These are phyloP conservation scores for Orobanche coerulescens DNA, from an alignment of 257 asterid genomes.

Conservation along the genomic window DNA sequence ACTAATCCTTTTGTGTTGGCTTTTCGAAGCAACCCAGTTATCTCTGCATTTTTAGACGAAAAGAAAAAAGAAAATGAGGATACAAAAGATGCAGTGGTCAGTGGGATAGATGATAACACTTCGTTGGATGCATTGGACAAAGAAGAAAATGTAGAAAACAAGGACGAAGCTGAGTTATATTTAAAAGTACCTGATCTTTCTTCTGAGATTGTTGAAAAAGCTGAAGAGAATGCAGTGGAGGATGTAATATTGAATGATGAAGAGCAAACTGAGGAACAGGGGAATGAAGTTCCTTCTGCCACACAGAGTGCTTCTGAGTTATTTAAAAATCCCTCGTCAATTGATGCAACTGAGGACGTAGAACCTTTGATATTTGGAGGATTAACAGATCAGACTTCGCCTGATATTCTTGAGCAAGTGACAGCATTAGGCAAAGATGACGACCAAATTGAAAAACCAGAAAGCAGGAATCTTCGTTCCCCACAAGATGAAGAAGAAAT, in stretches of 20 bases:
- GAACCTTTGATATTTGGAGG: conserved; percentile 25
- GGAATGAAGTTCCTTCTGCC: not conserved
- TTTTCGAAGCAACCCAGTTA: conserved; percentile 55
- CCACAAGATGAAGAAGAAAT: conserved; percentile 33
- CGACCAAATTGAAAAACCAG: conserved; percentile 21
- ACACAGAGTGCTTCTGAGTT: not conserved
- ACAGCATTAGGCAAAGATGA: conserved; percentile 17
- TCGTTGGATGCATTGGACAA: not conserved
- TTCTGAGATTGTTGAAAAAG: conserved; percentile 31
- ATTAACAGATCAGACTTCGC: conserved; percentile 16
- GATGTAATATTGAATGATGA: conserved; percentile 27
- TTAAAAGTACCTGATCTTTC: conserved; percentile 22
- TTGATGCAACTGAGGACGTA: conserved; percentile 24
- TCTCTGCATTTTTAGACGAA: conserved; percentile 68
- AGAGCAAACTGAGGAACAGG: conserved; percentile 16
- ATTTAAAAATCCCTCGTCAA: conserved; percentile 18
- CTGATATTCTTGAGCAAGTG: conserved; percentile 25
- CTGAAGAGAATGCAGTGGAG: conserved; percentile 18
- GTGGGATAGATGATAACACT: conserved; percentile 17
- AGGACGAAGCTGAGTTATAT: conserved; percentile 27
- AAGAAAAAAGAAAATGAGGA: conserved; percentile 39
- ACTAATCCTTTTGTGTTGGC: conserved; percentile 84
- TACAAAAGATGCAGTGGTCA: conserved; percentile 22
- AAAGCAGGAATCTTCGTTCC: conserved; percentile 15
- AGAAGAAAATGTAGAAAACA: conserved; percentile 22